Conservation (phyloP, 805 yeast genomes). For the Candida boleticola region DNA sequence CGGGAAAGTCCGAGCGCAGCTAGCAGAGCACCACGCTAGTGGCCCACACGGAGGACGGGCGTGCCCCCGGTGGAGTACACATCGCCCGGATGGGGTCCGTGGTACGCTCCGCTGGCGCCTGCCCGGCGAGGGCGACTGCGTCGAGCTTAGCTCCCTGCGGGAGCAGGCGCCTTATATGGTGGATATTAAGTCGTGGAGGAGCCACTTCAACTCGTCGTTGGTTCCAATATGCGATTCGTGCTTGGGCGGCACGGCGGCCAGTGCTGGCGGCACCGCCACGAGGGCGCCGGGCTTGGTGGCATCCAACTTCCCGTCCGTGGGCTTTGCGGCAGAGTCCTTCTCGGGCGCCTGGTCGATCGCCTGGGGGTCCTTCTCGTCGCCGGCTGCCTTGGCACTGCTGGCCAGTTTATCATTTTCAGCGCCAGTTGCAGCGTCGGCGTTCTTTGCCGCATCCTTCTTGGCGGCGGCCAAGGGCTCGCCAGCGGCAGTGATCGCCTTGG, state of each 20-base stretch:
- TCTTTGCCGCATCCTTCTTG: background rate
- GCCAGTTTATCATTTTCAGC: background rate
- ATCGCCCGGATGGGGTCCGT: background rate
- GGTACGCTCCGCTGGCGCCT: too few species aligned
- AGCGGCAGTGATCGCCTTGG: slow-evolving; percentile 4
- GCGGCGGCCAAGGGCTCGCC: slow-evolving; percentile 5
- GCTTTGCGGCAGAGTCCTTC: background rate
- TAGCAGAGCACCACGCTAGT: too few species aligned
- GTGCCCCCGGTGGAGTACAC: too few species aligned
- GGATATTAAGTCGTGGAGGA: slow-evolving; percentile 63
- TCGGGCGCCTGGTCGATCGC: too few species aligned
- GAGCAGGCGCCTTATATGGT: slow-evolving; percentile 5
- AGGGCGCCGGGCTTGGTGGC: slow-evolving; percentile 7
- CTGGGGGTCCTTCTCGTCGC: background rate
- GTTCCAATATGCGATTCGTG: slow-evolving; percentile 48
- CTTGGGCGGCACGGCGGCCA: slow-evolving; percentile 10
- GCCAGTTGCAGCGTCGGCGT: background rate
- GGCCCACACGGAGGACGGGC: too few species aligned
- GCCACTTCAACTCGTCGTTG: slow-evolving; percentile 68
- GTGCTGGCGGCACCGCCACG: background rate
- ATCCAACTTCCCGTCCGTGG: background rate
- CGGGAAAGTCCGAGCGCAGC: background rate
- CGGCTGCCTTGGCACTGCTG: background rate
- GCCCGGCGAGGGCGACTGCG: too few species aligned
- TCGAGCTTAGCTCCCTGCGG: too few species aligned